phyloP scores from a whole-genome alignment of 1,139 yeast genomes.

The Eremothecium sinecaudum region DNA sequence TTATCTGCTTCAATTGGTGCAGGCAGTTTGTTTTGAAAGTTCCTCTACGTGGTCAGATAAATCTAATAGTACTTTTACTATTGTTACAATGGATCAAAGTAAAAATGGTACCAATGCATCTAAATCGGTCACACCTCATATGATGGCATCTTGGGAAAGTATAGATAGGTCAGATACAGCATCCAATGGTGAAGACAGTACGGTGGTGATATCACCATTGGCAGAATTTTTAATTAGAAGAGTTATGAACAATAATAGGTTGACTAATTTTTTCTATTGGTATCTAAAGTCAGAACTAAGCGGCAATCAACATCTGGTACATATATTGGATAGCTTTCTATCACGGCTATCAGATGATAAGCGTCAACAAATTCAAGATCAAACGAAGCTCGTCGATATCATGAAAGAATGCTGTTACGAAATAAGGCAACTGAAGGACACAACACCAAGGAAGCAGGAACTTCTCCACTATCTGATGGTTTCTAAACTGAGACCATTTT shows the following conservation, averaged over 20 bases:
- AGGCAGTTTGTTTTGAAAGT: constrained; percentile 75
- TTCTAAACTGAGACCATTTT: constrained; percentile 27
- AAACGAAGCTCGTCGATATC: constrained; percentile 37
- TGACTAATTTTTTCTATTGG: constrained; percentile 89
- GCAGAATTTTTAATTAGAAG: constrained; percentile 72
- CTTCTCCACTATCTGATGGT: constrained; percentile 32
- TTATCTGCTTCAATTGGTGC: constrained; percentile 82
- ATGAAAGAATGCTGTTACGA: constrained; percentile 37
- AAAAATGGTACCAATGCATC: constrained; percentile 4
- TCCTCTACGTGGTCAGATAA: constrained; percentile 23
- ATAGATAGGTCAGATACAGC: constrained; percentile 8
- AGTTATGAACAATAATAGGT: constrained; percentile 52
- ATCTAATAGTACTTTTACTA: constrained; percentile 36
- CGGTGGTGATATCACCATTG: constrained; percentile 46
- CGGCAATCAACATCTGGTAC: constrained; percentile 43
- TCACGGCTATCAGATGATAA: constrained; percentile 24
- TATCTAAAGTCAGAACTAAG: constrained; percentile 79
- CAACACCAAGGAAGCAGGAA: constrained; percentile 51
- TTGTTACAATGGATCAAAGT: constrained; percentile 29
- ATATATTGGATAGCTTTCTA: constrained; percentile 32
- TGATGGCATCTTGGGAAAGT: constrained; percentile 12
- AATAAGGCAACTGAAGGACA: constrained; percentile 42
- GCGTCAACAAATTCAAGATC: constrained; percentile 32
- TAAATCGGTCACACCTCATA: constrained; percentile 6
- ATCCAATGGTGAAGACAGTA: constrained; percentile 10